phyloP scores from a whole-genome alignment of 2,329 filamentous ascomycete genomes.

The Stagonosporopsis tanaceti region DNA sequence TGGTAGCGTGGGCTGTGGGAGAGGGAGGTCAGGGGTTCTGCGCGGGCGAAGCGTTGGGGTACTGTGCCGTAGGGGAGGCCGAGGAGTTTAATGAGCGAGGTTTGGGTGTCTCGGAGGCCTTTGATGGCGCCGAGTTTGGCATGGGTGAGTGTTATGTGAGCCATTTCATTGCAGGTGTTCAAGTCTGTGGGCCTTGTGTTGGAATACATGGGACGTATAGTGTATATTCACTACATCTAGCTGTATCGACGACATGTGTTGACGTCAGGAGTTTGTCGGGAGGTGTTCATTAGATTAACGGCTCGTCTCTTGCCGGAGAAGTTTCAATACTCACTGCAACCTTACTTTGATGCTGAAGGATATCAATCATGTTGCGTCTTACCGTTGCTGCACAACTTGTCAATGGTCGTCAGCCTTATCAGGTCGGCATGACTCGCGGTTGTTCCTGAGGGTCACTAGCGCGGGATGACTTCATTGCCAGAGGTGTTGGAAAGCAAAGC shows the following conservation, averaged over 20 bases:
- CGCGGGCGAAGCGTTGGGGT: constrained; percentile 24
- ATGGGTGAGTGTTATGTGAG: constrained; percentile 14
- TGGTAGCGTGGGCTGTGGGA: neutral
- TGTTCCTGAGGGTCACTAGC: constrained; percentile 41
- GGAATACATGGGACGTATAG: neutral
- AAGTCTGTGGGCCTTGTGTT: neutral
- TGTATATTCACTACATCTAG: neutral
- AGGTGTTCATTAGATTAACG: neutral
- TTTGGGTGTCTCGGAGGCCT: constrained; percentile 12
- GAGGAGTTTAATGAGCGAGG: constrained; percentile 18
- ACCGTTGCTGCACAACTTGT: neutral
- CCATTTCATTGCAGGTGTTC: constrained; percentile 3
- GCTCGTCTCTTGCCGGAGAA: neutral
- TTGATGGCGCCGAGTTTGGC: constrained; percentile 20
- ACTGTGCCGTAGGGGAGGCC: constrained; percentile 25
- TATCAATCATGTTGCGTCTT: neutral
- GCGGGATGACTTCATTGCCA: constrained; percentile 22
- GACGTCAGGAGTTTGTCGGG: constrained; percentile 16
- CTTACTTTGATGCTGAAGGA: neutral
- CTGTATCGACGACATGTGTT: constrained; percentile 14
- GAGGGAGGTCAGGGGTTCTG: constrained; percentile 10
- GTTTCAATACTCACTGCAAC: neutral
- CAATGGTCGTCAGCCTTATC: constrained; percentile 4
- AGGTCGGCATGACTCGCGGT: constrained; percentile 29
- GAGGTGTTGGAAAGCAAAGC: constrained; percentile 21